Conservation (phyloP, 2,329 filamentous ascomycete genomes). For the Aspergillus luchuensis region DNA sequence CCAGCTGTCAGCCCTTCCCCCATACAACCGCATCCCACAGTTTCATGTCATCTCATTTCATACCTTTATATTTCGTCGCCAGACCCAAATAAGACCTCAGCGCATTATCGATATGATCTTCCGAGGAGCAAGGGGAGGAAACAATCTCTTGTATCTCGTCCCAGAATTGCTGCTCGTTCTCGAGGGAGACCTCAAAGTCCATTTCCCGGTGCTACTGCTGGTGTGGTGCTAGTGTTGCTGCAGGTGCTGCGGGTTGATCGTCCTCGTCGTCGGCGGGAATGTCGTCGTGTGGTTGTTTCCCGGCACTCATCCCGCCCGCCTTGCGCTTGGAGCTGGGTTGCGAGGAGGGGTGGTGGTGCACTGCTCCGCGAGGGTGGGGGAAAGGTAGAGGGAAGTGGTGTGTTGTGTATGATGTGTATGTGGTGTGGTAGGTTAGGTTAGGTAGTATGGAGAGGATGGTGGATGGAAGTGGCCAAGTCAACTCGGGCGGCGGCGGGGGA, state of each 20-base stretch:
- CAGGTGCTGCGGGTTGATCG: conserved; percentile 30
- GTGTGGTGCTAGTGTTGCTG: too few species aligned
- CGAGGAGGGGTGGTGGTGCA: too few species aligned
- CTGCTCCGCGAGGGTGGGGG: neutral
- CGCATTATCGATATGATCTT: conserved; percentile 77
- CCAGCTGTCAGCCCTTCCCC: too few species aligned
- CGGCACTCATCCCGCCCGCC: conserved; percentile 39
- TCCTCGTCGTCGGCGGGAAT: conserved; percentile 31
- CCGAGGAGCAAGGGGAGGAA: conserved; percentile 58
- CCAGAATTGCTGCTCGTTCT: conserved; percentile 88
- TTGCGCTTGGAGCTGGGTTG: conserved; percentile 21
- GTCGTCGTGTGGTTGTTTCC: conserved; percentile 24
- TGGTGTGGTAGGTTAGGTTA: too few species aligned
- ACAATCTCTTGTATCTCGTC: conserved; percentile 71
- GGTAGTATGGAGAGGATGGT: neutral
- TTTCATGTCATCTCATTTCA: neutral
- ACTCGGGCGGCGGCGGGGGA: conserved; percentile 3
- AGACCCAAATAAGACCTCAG: conserved; percentile 82
- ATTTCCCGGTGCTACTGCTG: conserved; percentile 49
- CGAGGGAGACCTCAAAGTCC: conserved; percentile 71
- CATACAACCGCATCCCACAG: neutral
- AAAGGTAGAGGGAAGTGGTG: neutral
- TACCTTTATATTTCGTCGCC: conserved; percentile 70
- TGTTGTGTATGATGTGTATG: too few species aligned
- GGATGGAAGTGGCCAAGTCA: neutral